phyloP scores from a whole-genome alignment of 352 stramenopile species.

The Thraustochytrium striatum region DNA sequence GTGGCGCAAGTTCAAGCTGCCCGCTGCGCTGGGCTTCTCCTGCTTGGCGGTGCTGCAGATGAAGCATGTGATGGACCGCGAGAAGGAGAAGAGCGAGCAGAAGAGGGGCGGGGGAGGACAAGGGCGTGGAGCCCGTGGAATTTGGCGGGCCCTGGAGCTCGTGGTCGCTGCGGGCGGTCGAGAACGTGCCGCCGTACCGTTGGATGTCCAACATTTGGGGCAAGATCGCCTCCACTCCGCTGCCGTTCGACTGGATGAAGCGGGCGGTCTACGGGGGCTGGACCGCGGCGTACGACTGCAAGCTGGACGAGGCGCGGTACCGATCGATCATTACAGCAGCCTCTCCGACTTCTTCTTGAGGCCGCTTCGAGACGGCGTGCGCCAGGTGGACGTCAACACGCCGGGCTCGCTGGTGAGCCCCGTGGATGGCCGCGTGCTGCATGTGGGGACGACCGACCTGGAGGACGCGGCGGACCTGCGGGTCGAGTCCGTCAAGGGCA shows the following conservation, averaged over 20 bases:
- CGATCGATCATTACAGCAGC: constrained; percentile 68
- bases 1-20: constrained; percentile 62
- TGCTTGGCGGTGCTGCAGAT: constrained; percentile 69
- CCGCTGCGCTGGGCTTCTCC: constrained; percentile 63
- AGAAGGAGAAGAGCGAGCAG: constrained; percentile 46
- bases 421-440: constrained; percentile 64
- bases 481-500: constrained; percentile 54
- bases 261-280: constrained; percentile 73
- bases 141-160: constrained; percentile 26
- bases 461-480: constrained; percentile 55
- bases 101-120: constrained; percentile 59
- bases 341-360: constrained; percentile 75
- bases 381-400: constrained; percentile 48
- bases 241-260: constrained; percentile 65
- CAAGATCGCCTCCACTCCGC: constrained; percentile 67
- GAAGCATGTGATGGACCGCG: constrained; percentile 60
- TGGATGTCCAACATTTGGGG: constrained; percentile 70
- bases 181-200: constrained; percentile 70
- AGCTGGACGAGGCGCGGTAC: constrained; percentile 74
- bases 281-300: constrained; percentile 70
- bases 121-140: constrained; percentile 52
- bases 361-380: constrained; percentile 65
- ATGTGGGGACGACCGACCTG: constrained; percentile 62
- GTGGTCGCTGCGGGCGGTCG: constrained; percentile 60
- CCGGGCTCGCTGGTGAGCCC: constrained; percentile 57